Percentiles rank a stretch among this genome's conserved stretches.
Conservation (phyloP, 2,329 filamentous ascomycete genomes). For the Aspergillus costaricaensis region DNA sequence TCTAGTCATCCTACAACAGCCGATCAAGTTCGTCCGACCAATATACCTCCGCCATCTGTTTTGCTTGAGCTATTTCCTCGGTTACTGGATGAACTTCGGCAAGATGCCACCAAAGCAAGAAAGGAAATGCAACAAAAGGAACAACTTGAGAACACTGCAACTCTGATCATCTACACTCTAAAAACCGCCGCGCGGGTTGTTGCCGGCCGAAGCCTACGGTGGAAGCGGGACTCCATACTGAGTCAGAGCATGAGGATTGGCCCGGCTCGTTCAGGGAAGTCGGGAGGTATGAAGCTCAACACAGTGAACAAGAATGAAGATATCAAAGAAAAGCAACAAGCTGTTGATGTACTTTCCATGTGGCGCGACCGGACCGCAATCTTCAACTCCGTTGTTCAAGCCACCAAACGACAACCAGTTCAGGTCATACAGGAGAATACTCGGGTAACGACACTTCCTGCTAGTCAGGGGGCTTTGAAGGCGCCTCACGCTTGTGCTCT, state of each 20-base stretch:
- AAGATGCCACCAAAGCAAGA: slow-evolving; percentile 66
- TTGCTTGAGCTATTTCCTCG: slow-evolving; percentile 75
- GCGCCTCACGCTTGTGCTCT: slow-evolving; percentile 76
- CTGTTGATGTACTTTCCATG: slow-evolving; percentile 69
- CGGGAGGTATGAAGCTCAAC: slow-evolving; percentile 85
- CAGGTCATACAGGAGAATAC: slow-evolving; percentile 73
- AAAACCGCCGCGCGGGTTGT: slow-evolving; percentile 75
- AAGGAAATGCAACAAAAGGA: slow-evolving; percentile 54
- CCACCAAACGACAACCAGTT: slow-evolving; percentile 49
- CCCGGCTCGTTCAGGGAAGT: slow-evolving; percentile 68
- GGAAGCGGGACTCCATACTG: slow-evolving; percentile 85
- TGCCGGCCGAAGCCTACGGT: slow-evolving; percentile 79
- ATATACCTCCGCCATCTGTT: slow-evolving; percentile 84
- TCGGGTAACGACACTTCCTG: slow-evolving; percentile 64
- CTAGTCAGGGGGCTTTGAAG: slow-evolving; percentile 66
- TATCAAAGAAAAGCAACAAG: slow-evolving; percentile 82
- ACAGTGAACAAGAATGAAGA: slow-evolving; percentile 81
- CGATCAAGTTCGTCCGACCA: slow-evolving; percentile 65
- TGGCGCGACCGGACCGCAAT: slow-evolving; percentile 78
- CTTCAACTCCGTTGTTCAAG: slow-evolving; percentile 63
- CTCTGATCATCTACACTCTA: slow-evolving; percentile 32
- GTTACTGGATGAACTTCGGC: slow-evolving; percentile 67
- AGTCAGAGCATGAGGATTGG: slow-evolving; percentile 86
- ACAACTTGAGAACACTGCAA: slow-evolving; percentile 22
- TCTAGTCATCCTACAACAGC: neutral